A percentile compares a stretch with the other conserved stretches of the same genome.
These are phyloP conservation scores for Peronosclerospora sorghi DNA, from an alignment of 352 stramenopile species.

Conservation along the genomic window DNA sequence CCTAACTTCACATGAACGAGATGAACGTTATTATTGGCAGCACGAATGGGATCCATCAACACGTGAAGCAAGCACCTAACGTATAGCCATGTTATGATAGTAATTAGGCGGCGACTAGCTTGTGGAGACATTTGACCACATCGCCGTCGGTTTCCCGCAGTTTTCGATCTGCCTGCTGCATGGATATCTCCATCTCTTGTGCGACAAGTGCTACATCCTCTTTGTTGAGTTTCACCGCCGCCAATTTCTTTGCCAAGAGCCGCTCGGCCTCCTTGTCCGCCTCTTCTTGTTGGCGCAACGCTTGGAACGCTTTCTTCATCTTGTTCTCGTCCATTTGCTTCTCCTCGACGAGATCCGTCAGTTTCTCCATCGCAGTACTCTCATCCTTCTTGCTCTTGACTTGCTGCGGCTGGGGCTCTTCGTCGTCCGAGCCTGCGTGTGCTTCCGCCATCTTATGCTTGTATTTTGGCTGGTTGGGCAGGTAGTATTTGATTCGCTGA, in stretches of 20 bases:
- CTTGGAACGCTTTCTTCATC: conserved; percentile 74
- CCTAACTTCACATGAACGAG: no score
- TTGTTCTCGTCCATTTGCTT: conserved; percentile 85
- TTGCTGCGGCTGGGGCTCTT: conserved; percentile 41
- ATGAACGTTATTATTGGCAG: no score
- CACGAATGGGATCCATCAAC: not conserved
- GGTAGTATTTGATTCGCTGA: conserved; percentile 13
- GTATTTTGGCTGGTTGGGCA: conserved; percentile 9
- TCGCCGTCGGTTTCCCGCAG: conserved; percentile 68
- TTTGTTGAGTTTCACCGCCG: conserved; percentile 72
- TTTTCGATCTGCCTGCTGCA: conserved; percentile 70
- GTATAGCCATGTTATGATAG: not conserved
- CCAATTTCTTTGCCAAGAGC: conserved; percentile 68
- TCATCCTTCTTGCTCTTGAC: conserved; percentile 77
- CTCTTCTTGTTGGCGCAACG: conserved; percentile 70
- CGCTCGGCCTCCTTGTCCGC: conserved; percentile 72
- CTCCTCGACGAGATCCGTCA: conserved; percentile 78
- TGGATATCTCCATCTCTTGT: conserved; percentile 66
- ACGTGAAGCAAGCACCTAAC: not conserved
- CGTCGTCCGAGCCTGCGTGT: conserved; percentile 41
- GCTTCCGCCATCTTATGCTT: conserved; percentile 20
- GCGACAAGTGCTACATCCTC: conserved; percentile 72
- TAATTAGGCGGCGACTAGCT: conserved; percentile 30
- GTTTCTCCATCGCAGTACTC: conserved; percentile 72
- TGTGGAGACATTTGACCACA: conserved; percentile 55